These are phyloP conservation scores for Zygoascus bituminiphila DNA, from an alignment of 805 yeast species.

Conservation along the genomic window DNA sequence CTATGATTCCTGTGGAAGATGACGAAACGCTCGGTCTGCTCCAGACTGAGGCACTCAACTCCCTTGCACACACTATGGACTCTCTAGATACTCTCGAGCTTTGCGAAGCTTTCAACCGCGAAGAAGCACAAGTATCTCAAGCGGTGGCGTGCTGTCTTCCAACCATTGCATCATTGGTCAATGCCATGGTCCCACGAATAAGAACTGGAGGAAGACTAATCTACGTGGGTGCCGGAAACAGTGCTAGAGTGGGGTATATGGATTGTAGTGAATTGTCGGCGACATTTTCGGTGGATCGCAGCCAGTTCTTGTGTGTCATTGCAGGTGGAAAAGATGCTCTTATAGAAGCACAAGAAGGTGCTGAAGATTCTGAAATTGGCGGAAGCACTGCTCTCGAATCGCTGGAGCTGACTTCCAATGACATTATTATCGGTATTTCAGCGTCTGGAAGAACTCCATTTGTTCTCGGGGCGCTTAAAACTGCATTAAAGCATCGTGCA, in stretches of 20 bases:
- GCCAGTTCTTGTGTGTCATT: conserved; percentile 16
- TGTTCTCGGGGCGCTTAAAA: conserved; percentile 18
- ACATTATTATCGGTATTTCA: conserved; percentile 20
- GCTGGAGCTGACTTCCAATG: conserved; percentile 10
- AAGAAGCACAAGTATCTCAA: conserved; percentile 10
- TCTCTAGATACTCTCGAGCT: conserved; percentile 13
- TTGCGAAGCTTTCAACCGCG: conserved; percentile 12
- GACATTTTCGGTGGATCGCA: conserved; percentile 17
- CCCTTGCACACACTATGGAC: conserved; percentile 14
- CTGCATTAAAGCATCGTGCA: conserved; percentile 13
- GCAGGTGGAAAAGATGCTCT: conserved; percentile 21
- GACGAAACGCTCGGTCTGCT: conserved; percentile 5
- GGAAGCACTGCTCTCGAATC: conserved; percentile 11
- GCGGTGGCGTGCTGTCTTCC: conserved; percentile 10
- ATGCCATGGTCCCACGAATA: conserved; percentile 12
- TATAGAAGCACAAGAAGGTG: conserved; percentile 15
- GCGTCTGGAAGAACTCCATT: conserved; percentile 23
- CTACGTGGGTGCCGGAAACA: conserved; percentile 21
- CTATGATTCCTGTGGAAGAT: neutral
- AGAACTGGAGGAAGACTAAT: conserved; percentile 18
- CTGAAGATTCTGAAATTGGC: conserved; percentile 14
- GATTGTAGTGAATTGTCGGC: conserved; percentile 20
- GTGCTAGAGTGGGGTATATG: conserved; percentile 18
- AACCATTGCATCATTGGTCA: conserved; percentile 13
- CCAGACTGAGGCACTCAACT: conserved; percentile 15